Conservation (phyloP, 129 eudicot species). For the Dittrichia graveolens region DNA sequence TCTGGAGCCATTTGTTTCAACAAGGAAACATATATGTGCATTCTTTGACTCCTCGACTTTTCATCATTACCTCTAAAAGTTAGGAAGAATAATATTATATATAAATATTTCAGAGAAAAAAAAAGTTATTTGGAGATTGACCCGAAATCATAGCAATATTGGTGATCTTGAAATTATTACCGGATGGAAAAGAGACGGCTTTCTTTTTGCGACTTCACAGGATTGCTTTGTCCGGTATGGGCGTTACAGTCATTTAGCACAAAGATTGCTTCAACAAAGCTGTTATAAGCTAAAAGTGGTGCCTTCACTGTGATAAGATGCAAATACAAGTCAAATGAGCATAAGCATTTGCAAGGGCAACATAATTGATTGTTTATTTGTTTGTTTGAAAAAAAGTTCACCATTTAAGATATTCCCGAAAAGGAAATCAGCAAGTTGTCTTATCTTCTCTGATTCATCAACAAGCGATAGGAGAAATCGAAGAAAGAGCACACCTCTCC, state of each 20-base stretch:
- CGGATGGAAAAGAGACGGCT: constrained; percentile 65
- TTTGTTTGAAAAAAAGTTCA: constrained; percentile 15
- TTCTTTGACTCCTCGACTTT: constrained; percentile 73
- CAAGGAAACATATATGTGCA: constrained; percentile 83
- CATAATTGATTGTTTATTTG: constrained; percentile 14
- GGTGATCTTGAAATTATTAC: constrained; percentile 36
- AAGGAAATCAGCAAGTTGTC: constrained; percentile 86
- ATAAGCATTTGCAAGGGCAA: constrained; percentile 18
- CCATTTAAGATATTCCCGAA: constrained; percentile 95
- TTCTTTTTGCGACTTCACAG: constrained; percentile 51
- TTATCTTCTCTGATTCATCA: constrained; percentile 89
- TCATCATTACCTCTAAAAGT: constrained; percentile 79
- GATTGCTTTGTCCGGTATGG: constrained; percentile 74
- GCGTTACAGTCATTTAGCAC: constrained; percentile 90
- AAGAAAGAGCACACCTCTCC: constrained; percentile 94
- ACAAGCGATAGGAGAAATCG: constrained; percentile 85
- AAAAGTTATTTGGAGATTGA: neutral
- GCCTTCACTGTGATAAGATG: constrained; percentile 74
- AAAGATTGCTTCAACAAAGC: constrained; percentile 94
- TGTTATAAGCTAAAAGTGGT: constrained; percentile 94
- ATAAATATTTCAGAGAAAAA: neutral
- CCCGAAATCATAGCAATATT: neutral
- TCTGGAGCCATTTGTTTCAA: constrained; percentile 99
- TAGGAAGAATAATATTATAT: neutral
- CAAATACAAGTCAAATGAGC: constrained; percentile 26